These are phyloP conservation scores for Colletotrichum caudatum DNA, from an alignment of 2,329 filamentous ascomycete genomes.

Conservation along the genomic window DNA sequence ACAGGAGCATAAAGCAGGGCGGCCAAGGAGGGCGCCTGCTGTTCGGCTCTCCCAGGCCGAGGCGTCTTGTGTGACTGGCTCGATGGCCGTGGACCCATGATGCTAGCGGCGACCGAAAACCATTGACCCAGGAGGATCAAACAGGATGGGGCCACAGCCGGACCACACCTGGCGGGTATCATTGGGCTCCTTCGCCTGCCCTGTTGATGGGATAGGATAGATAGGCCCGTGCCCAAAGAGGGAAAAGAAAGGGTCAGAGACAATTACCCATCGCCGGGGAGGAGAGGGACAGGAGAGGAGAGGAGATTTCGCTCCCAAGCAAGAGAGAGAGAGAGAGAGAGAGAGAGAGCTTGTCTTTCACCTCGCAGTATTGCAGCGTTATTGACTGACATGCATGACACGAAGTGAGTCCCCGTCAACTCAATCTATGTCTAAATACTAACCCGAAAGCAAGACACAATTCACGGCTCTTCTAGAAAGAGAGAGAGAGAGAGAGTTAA, in stretches of 20 bases:
- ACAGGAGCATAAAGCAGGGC: background rate
- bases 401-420: background rate
- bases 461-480: background rate
- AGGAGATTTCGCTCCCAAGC: background rate
- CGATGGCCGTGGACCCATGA: constrained; percentile 5
- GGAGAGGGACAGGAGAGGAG: too few relatives aligned
- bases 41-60: background rate
- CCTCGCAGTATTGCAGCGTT: too few relatives aligned
- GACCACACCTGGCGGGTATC: constrained; percentile 21
- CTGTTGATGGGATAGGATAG: background rate
- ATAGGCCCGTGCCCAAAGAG: constrained; percentile 21
- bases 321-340: too few relatives aligned
- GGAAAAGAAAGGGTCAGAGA: background rate
- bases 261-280: background rate
- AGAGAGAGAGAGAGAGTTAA: too few relatives aligned
- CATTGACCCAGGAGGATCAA: constrained; percentile 37
- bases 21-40: background rate
- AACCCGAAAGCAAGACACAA: too few relatives aligned
- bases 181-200: background rate
- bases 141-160: constrained; percentile 38
- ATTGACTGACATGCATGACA: too few relatives aligned
- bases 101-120: constrained; percentile 32
- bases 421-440: background rate
- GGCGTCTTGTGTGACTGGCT: background rate
- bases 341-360: too few relatives aligned